A percentile compares a stretch with the other conserved stretches of the same genome.
phyloP scores from a whole-genome alignment of 176 grass and related monocot genomes.

The Secale cereale region DNA sequence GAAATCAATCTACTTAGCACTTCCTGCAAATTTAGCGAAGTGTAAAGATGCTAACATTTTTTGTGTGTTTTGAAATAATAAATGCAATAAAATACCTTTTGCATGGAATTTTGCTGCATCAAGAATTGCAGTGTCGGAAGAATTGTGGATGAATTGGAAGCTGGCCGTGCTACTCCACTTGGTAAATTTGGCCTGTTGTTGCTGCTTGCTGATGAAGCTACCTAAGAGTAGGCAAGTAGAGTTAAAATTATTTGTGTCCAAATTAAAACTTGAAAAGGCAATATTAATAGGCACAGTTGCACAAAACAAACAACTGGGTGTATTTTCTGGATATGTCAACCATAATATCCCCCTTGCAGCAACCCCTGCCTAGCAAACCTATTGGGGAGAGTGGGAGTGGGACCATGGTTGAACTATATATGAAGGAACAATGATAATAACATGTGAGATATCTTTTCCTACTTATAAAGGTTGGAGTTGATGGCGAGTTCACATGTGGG shows the following conservation, averaged over 20 bases:
- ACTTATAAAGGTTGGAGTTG: too few species aligned
- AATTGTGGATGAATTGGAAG: conserved; percentile 34
- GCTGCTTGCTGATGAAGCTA: conserved; percentile 38
- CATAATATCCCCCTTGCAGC: background rate
- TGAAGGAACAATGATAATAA: conserved; percentile 1
- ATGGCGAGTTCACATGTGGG: too few species aligned
- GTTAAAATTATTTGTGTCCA: background rate
- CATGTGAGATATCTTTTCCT: background rate
- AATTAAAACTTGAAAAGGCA: background rate
- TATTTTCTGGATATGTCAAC: background rate
- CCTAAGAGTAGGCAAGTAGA: conserved; percentile 41
- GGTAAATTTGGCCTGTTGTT: conserved; percentile 35
- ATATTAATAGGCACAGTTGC: background rate
- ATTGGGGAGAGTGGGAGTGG: background rate
- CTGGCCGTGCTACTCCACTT: conserved; percentile 31
- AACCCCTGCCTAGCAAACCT: conserved; percentile 5
- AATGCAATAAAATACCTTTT: conserved; percentile 54
- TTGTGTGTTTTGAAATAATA: background rate
- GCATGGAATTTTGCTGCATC: conserved; percentile 89
- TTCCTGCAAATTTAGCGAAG: conserved; percentile 59
- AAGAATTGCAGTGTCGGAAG: conserved; percentile 76
- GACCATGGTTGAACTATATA: background rate
- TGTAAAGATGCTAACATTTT: conserved; percentile 15
- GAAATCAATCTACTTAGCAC: conserved; percentile 80
- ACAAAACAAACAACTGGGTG: background rate